Evolutionary conservation across 768 basidiomycete genomes (phyloP).

Genomic region (Tulasnella sp.): DNA sequence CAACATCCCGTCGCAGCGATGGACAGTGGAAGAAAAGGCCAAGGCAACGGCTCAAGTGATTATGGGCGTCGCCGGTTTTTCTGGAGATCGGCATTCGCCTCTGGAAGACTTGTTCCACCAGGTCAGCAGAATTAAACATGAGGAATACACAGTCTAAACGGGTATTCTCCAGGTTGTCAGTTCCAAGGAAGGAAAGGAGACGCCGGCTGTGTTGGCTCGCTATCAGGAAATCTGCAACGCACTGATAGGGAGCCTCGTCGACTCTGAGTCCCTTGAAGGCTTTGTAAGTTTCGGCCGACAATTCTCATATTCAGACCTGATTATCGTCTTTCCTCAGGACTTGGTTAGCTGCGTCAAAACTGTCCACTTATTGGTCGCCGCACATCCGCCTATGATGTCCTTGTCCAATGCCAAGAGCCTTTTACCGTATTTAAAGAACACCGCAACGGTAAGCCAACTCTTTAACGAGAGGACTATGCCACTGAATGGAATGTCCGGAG

Average conservation of each 20-base stretch:
- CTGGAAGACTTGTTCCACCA: slow-evolving; percentile 82
- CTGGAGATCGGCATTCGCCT: slow-evolving; percentile 77
- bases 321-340: slow-evolving; percentile 48
- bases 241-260: slow-evolving; percentile 83
- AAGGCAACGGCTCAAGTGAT: slow-evolving; percentile 65
- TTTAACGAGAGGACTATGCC: neutral
- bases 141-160: neutral
- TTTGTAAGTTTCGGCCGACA: slow-evolving; percentile 50
- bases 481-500: neutral
- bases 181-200: slow-evolving; percentile 60
- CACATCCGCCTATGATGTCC: slow-evolving; percentile 81
- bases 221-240: slow-evolving; percentile 80
- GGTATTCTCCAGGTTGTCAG: slow-evolving; percentile 51
- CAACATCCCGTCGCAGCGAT: slow-evolving; percentile 27
- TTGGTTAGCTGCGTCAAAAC: slow-evolving; percentile 81
- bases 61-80: slow-evolving; percentile 78
- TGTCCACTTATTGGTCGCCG: slow-evolving; percentile 74
- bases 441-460: slow-evolving; percentile 55
- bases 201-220: slow-evolving; percentile 55
- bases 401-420: slow-evolving; percentile 78
- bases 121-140: slow-evolving; percentile 32
- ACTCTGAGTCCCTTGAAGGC: slow-evolving; percentile 73
- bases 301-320: slow-evolving; percentile 15
- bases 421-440: slow-evolving; percentile 84
- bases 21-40: slow-evolving; percentile 41